Base-by-base conservation (phyloP, 257 asterid genomes). In the Scutellaria minor region DNA sequence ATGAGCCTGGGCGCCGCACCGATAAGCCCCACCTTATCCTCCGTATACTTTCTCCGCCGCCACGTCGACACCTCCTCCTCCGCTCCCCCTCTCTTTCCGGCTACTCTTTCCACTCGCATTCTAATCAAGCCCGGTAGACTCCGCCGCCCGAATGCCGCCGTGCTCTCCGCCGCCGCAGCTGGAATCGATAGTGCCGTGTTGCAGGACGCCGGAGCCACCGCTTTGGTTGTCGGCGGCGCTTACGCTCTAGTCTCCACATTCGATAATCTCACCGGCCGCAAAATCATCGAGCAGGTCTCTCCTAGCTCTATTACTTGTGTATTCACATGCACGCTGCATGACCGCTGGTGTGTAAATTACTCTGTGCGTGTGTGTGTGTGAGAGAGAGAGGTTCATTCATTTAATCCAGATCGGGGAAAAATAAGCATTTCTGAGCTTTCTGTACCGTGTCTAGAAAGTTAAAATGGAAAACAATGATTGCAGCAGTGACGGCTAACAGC, bases 121-220 rank as follows among this genome's bases (percentile, higher is more conserved):
- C 80, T 7, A 6, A 56, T 15, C 58, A 52, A 58, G 53, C 77
- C 55, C 55, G 37, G 79, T 10, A 47, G 66, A 40, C 8, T 78
- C 4, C 82, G 80, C 81, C 84, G 82, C 71, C 78, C 72, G 27
- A 45, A 56, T 57, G 55, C 64, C 45, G 58, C 39, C 58, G 71
- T 52, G 52, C 6, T 22, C 35, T 11, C 59, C 47, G 42, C 18
- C 48, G 75, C 73, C 51, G 70, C 70, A 20, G 69, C 55, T 22
- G 91, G 80, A 57, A 61, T 42, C 14, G 83, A 74, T 13, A 83
- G 52, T 4, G 48, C 80, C 3, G 63, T 78, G 63, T 45, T 87
- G 13, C 91, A 83, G 78, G 98, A 94, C 56, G 86, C 85, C 75
- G 93, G 91, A 35, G 96, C 98, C 55, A 80, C 97, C 63, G 91